A percentile compares a stretch with the other conserved stretches of the same genome.
phyloP scores from a whole-genome alignment of 83 land plant genomes.

The Isoetes engelmannii region DNA sequence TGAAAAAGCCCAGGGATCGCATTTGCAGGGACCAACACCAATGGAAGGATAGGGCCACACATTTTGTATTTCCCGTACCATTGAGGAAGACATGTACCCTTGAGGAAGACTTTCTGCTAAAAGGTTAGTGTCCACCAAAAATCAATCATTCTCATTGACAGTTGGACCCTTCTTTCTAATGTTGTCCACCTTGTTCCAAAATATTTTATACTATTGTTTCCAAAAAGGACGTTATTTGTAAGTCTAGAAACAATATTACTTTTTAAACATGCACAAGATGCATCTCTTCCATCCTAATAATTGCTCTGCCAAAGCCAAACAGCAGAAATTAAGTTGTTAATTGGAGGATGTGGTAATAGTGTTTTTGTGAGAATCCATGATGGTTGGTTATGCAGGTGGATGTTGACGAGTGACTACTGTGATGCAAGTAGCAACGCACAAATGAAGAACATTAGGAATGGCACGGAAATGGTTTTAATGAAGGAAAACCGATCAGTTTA shows the following conservation, averaged over 20 bases:
- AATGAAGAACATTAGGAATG: slow-evolving; percentile 71
- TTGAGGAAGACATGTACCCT: slow-evolving; percentile 71
- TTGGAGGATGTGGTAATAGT: too few species aligned
- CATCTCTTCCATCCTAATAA: too few species aligned
- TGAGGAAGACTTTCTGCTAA: slow-evolving; percentile 85
- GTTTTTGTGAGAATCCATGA: too few species aligned
- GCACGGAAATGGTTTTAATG: slow-evolving; percentile 51
- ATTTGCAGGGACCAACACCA: slow-evolving; percentile 62
- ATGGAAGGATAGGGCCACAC: slow-evolving; percentile 84
- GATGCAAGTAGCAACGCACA: slow-evolving; percentile 54
- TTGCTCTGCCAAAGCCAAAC: too few species aligned
- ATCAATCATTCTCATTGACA: too few species aligned
- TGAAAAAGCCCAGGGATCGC: slow-evolving; percentile 47
- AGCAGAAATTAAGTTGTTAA: too few species aligned
- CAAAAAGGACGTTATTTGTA: too few species aligned
- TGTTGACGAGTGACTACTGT: slow-evolving; percentile 57
- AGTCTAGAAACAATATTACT: too few species aligned
- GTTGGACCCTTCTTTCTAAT: too few species aligned
- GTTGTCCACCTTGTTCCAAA: too few species aligned
- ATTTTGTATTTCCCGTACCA: slow-evolving; percentile 60
- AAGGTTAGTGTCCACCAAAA: slow-evolving; percentile 52
- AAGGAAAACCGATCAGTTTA: slow-evolving; percentile 63
- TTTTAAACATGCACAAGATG: too few species aligned
- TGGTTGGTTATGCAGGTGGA: slow-evolving; percentile 53
- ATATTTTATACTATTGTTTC: too few species aligned